Percentiles rank a stretch among this genome's conserved stretches.
phyloP scores from a whole-genome alignment of 1,139 yeast species.

The Nadsonia starkeyi-henricii region DNA sequence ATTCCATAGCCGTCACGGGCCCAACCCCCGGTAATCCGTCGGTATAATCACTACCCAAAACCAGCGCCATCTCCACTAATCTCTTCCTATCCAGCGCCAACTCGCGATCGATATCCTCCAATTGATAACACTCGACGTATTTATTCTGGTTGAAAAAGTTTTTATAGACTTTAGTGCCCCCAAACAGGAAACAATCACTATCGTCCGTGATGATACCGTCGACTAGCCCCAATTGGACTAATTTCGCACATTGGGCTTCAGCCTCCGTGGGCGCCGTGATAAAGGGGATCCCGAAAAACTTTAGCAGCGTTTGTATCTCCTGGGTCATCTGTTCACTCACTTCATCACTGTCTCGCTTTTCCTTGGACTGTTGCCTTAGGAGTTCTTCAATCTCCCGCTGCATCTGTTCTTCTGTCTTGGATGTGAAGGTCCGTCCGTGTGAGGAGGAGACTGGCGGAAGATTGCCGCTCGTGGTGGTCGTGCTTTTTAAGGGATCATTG shows the following conservation, averaged over 20 bases:
- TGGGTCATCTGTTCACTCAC: conserved; percentile 75
- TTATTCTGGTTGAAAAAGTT: conserved; percentile 91
- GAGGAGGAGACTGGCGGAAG: neutral
- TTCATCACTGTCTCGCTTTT: conserved; percentile 79
- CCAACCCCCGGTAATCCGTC: conserved; percentile 87
- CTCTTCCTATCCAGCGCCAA: conserved; percentile 51
- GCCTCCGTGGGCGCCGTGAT: conserved; percentile 97
- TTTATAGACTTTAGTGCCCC: conserved; percentile 72
- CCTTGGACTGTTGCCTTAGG: conserved; percentile 42
- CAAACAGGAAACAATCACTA: conserved; percentile 91
- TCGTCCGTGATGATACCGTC: conserved; percentile 97
- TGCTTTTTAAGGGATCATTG: conserved; percentile 3
- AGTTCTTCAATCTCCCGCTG: conserved; percentile 41
- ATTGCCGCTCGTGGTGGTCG: too few relatives aligned
- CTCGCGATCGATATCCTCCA: conserved; percentile 43
- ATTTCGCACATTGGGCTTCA: conserved; percentile 91
- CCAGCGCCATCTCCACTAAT: conserved; percentile 63
- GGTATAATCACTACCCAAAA: conserved; percentile 89
- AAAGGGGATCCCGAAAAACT: conserved; percentile 83
- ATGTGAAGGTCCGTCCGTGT: conserved; percentile 5
- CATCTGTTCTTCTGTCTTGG: conserved; percentile 23
- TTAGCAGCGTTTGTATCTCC: conserved; percentile 78
- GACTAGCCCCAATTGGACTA: conserved; percentile 50
- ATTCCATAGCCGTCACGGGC: conserved; percentile 84
- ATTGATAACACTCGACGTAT: conserved; percentile 74